Evolutionary conservation across 257 asterid genomes (phyloP), one percentile per base, ranked within the genome.

Genomic region (Linderniella brevidens): DNA sequence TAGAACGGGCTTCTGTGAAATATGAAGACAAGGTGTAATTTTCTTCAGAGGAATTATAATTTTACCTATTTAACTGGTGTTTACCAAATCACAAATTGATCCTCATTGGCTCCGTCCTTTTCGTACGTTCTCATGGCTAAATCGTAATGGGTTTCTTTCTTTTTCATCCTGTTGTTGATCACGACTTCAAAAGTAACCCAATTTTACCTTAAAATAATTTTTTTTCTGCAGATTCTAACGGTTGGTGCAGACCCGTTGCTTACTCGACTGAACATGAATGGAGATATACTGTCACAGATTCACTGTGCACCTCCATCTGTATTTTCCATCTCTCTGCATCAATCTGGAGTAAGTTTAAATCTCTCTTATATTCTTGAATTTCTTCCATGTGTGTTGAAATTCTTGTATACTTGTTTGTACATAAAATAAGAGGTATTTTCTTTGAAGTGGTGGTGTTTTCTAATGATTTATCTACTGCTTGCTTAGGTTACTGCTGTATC

Each of bases 161-260:
- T 29, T 13, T 19, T 13, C 16, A 4, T 52, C 19, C 29, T 53
- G 49, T 53, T 42, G 17, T 13, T 44, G 4, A n/a, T n/a, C n/a
- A 25, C 6, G 32, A 25, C 32, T 25, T 25, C 32, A 6, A 25
- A 25, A 2, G 6, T 2, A 6, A 25, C 32, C 32, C 32, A 25
- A 25, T 25, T 25, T n/a, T n/a, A n/a, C n/a, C n/a, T n/a, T n/a
- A n/a, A n/a, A n/a, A 6, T 41, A n/a, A 4, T 45, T 45, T n/a
- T 9, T 3, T 14, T 5, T 46, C 35, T 53, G 50, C 54, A 88
- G 96, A 70, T 88, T 70, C 61, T 84, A 57, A 79, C 75, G 19
- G 98, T 78, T 65, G 98, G 95, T 64, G 77, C 93, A 35, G 94
- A 85, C 56, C 79, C 93, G 46, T 55, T 52, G 11, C 86, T 88